phyloP scores from a whole-genome alignment of 352 stramenopile genomes.

The Halophytophthora polymorphica region DNA sequence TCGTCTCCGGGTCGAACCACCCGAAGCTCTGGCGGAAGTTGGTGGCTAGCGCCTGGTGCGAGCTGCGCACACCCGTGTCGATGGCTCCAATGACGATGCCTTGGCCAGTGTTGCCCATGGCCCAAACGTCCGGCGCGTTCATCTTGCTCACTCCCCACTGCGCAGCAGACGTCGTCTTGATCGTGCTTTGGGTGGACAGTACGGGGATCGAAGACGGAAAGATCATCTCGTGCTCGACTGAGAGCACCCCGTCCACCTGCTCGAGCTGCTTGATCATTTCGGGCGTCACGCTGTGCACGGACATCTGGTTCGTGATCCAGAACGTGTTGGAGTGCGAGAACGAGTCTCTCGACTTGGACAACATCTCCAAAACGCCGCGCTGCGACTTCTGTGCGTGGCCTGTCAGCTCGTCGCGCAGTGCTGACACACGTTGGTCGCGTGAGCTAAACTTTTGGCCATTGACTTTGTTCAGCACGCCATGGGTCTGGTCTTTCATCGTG shows the following conservation, averaged over 20 bases:
- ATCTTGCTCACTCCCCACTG: conserved; percentile 57
- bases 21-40: conserved; percentile 45
- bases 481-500: conserved; percentile 37
- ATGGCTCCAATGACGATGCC: conserved; percentile 58
- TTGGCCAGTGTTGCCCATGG: conserved; percentile 43
- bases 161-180: conserved; percentile 21
- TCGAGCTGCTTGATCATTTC: conserved; percentile 45
- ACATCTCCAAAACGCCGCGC: conserved; percentile 19
- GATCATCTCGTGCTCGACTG: conserved; percentile 37
- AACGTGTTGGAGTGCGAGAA: conserved; percentile 38
- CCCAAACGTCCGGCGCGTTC: conserved; percentile 45
- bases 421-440: conserved; percentile 22
- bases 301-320: conserved; percentile 66
- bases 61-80: conserved; percentile 51
- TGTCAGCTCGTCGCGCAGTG: conserved; percentile 34
- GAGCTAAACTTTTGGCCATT: conserved; percentile 34
- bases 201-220: conserved; percentile 30
- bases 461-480: conserved; percentile 29
- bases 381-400: conserved; percentile 36
- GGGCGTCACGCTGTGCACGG: conserved; percentile 39
- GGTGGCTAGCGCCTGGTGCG: conserved; percentile 37
- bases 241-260: conserved; percentile 35
- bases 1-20: conserved; percentile 58
- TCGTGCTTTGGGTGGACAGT: conserved; percentile 30
- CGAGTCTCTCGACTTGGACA: conserved; percentile 17